Conservation (phyloP, 2,329 filamentous ascomycete genomes). For the Pestalotiopsis sp. region DNA sequence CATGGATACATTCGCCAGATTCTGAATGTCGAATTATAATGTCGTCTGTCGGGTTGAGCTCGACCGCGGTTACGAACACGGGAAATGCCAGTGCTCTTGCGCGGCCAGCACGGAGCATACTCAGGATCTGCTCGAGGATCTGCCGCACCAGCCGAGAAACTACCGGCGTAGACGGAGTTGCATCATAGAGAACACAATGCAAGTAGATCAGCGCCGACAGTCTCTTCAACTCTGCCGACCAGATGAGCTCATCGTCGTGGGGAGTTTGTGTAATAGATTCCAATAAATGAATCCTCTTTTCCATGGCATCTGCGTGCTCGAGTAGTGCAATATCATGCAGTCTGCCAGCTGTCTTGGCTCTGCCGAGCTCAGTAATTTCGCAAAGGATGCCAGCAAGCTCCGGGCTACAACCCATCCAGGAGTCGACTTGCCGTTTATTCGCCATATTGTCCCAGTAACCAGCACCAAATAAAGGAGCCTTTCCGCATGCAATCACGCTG, state of each 20-base stretch:
- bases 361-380: constrained; percentile 48
- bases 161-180: constrained; percentile 39
- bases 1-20: constrained; percentile 27
- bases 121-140: constrained; percentile 36
- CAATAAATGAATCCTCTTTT: constrained; percentile 30
- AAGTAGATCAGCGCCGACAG: constrained; percentile 46
- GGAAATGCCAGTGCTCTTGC: constrained; percentile 42
- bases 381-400: constrained; percentile 47
- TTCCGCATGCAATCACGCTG: constrained; percentile 51
- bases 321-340: constrained; percentile 36
- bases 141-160: constrained; percentile 28
- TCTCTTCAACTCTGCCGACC: constrained; percentile 43
- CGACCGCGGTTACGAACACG: constrained; percentile 45
- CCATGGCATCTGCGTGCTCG: constrained; percentile 32
- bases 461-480: constrained; percentile 45
- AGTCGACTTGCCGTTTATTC: constrained; percentile 30
- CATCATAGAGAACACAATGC: constrained; percentile 45
- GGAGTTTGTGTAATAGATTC: constrained; percentile 18
- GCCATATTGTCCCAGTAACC: constrained; percentile 45
- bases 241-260: constrained; percentile 33
- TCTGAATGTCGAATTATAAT: constrained; percentile 31
- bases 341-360: constrained; percentile 30
- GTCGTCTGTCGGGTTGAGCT: constrained; percentile 37
- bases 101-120: constrained; percentile 33
- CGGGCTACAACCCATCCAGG: constrained; percentile 52